Percentiles rank a stretch among this genome's conserved stretches.
phyloP scores from a whole-genome alignment of 2,329 filamentous ascomycete species.

The Exophiala spinifera region DNA sequence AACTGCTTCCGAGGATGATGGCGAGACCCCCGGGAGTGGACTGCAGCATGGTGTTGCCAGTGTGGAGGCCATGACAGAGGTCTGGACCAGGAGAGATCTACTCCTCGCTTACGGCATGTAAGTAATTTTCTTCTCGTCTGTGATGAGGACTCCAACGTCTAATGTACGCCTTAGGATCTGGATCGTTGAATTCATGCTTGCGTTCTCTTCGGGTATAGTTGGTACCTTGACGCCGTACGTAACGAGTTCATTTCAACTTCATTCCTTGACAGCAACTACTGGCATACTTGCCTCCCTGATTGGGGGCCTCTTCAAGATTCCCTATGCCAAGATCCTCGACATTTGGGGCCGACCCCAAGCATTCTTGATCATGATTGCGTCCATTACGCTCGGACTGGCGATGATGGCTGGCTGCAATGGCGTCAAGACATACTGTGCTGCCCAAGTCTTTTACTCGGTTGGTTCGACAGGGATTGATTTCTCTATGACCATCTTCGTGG shows the following conservation, averaged over 20 bases:
- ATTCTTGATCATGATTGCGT: conserved; percentile 44
- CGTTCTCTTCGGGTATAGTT: conserved; percentile 39
- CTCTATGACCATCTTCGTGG: conserved; percentile 29
- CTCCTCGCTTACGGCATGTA: neutral
- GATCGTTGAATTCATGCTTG: conserved; percentile 42
- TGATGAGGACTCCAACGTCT: neutral
- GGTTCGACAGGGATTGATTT: conserved; percentile 30
- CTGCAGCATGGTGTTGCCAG: neutral
- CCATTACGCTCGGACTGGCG: conserved; percentile 47
- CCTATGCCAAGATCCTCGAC: conserved; percentile 61
- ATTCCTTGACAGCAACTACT: conserved; percentile 49
- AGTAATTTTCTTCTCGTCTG: neutral
- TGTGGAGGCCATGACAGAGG: conserved; percentile 37
- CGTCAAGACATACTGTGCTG: conserved; percentile 59
- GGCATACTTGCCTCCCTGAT: conserved; percentile 53
- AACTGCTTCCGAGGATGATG: neutral
- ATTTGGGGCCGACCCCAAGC: conserved; percentile 59
- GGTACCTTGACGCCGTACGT: conserved; percentile 47
- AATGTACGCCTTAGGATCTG: conserved; percentile 28
- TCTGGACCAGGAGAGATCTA: conserved; percentile 36
- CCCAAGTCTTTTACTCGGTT: conserved; percentile 49
- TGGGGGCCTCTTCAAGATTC: conserved; percentile 55
- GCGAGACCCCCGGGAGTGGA: neutral
- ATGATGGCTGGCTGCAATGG: conserved; percentile 60
- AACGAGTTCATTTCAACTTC: conserved; percentile 51